Evolutionary conservation across 2,329 filamentous ascomycete species (phyloP).

Genomic region (Ophiosphaerella korrae): DNA sequence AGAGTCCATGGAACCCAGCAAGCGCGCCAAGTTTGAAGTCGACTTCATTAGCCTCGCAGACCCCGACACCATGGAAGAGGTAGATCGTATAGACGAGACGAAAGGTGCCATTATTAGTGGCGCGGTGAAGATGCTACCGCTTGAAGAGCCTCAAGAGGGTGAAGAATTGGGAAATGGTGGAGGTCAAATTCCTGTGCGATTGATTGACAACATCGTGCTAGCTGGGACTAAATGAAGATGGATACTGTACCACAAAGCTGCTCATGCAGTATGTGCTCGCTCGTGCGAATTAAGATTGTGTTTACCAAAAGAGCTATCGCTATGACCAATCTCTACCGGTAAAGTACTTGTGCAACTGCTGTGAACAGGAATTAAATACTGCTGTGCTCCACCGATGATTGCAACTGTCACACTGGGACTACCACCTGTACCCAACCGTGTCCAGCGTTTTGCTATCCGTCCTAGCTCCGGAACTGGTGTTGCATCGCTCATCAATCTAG

Average conservation of each 20-base stretch:
- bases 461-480: background rate
- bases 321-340: no score
- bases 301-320: no score
- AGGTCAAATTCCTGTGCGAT: conserved; percentile 74
- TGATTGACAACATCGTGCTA: conserved; percentile 93
- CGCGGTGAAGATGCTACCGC: conserved; percentile 84
- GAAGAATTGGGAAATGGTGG: conserved; percentile 75
- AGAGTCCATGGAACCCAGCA: conserved; percentile 59
- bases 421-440: background rate
- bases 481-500: background rate
- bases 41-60: conserved; percentile 94
- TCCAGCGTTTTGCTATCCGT: background rate
- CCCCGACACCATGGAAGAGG: conserved; percentile 79
- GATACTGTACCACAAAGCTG: background rate
- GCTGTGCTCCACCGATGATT: background rate
- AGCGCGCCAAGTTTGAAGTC: conserved; percentile 76
- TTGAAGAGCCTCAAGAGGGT: conserved; percentile 70
- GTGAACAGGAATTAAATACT: background rate
- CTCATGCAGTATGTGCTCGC: background rate
- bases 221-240: conserved; percentile 26
- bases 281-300: background rate
- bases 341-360: background rate
- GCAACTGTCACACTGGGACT: background rate
- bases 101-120: conserved; percentile 86
- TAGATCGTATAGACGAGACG: conserved; percentile 70